phyloP scores from a whole-genome alignment of 2,329 filamentous ascomycete genomes.

The Teratosphaeria gauchensis region DNA sequence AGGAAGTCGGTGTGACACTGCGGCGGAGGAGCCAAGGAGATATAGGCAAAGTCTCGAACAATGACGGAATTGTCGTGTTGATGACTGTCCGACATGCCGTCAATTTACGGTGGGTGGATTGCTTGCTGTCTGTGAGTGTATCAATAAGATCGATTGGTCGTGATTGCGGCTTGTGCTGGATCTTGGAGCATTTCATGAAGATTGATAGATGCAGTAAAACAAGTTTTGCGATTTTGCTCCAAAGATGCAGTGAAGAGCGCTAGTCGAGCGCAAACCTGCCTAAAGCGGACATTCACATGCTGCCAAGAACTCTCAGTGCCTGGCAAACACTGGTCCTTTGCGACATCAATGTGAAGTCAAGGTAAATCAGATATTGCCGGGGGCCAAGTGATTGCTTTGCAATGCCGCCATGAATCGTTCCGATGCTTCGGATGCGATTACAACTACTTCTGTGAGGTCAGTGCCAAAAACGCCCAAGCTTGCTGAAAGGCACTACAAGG shows the following conservation, averaged over 20 bases:
- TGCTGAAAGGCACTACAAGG: too few species aligned
- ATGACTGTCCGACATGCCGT: neutral
- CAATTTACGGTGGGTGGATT: neutral
- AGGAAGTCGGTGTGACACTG: neutral
- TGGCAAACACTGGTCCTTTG: neutral
- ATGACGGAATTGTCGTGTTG: neutral
- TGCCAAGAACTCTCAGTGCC: neutral
- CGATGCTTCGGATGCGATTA: too few species aligned
- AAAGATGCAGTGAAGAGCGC: neutral
- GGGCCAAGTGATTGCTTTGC: too few species aligned
- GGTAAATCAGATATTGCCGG: neutral
- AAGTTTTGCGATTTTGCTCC: neutral
- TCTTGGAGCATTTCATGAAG: neutral
- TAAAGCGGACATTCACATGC: neutral
- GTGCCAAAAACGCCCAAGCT: too few species aligned
- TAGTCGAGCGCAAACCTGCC: neutral
- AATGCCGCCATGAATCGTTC: too few species aligned
- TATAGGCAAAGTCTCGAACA: neutral
- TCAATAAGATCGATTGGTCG: neutral
- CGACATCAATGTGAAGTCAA: neutral
- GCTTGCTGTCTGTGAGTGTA: neutral
- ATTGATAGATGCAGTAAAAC: neutral
- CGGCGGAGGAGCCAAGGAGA: too few species aligned
- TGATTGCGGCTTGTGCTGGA: neutral
- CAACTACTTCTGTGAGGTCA: too few species aligned